These are phyloP conservation scores for Schizosaccharomyces versatilis DNA, from an alignment of 1,139 yeast species.

Conservation along the genomic window DNA sequence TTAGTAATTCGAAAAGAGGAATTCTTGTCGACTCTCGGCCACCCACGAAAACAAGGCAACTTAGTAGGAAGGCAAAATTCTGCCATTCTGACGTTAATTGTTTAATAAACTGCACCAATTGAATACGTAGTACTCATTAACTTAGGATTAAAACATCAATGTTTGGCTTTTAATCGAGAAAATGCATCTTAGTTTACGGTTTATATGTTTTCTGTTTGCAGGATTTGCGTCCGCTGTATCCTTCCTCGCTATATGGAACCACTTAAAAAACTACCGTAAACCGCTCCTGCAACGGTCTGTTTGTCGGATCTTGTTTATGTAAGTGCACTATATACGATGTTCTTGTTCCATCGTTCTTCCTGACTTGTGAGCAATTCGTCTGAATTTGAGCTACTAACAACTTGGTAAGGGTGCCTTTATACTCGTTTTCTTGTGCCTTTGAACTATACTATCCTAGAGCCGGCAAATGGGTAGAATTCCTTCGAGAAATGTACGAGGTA, in stretches of 20 bases:
- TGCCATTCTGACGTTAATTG: no score
- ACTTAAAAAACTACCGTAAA: conserved; percentile 52
- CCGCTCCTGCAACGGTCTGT: conserved; percentile 75
- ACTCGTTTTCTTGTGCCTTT: not conserved
- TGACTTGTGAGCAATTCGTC: not conserved
- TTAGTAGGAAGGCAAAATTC: no score
- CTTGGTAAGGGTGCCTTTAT: not conserved
- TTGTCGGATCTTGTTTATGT: conserved; percentile 46
- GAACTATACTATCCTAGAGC: conserved; percentile 13
- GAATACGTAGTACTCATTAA: no score
- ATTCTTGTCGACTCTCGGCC: no score
- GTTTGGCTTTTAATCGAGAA: no score
- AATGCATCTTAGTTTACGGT: no score
- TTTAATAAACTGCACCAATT: no score
- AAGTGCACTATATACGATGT: not conserved
- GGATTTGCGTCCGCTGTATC: conserved; percentile 17
- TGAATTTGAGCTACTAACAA: not conserved
- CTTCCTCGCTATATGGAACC: conserved; percentile 27
- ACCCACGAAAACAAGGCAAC: no score
- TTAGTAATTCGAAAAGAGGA: no score
- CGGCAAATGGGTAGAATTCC: conserved; percentile 41
- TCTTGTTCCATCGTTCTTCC: not conserved
- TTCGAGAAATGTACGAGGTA: conserved; percentile 72
- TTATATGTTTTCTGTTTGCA: conserved; percentile 14
- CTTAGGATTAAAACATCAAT: no score